A percentile compares a stretch with the other conserved stretches of the same genome.
These are phyloP conservation scores for Cryptococcus deneoformans DNA, from an alignment of 1,284 basidiomycete genomes.

Conservation along the genomic window DNA sequence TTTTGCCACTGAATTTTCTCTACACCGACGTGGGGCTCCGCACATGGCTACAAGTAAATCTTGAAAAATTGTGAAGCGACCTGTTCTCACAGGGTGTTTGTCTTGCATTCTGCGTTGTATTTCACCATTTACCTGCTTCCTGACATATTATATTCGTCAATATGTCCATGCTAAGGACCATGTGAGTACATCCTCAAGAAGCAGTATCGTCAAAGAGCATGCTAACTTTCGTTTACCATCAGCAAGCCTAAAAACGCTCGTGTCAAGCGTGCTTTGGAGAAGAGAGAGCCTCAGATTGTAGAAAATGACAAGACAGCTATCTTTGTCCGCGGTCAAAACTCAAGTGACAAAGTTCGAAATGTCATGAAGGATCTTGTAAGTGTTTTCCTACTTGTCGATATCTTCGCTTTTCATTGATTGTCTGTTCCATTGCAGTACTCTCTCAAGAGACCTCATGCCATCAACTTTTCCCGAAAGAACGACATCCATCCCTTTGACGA, in stretches of 20 bases:
- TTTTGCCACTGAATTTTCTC: neutral
- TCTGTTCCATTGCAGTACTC: constrained; percentile 62
- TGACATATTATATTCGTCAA: constrained; percentile 9
- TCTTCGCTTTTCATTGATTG: no score
- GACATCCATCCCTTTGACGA: constrained; percentile 88
- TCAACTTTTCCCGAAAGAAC: constrained; percentile 96
- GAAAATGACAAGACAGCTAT: constrained; percentile 81
- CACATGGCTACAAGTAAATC: no score
- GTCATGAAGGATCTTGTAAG: constrained; percentile 87
- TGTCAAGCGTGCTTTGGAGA: constrained; percentile 88
- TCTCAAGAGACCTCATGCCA: constrained; percentile 80
- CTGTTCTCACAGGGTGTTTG: neutral
- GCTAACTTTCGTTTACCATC: neutral
- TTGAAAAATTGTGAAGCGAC: neutral
- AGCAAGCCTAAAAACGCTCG: constrained; percentile 98
- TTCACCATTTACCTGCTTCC: neutral
- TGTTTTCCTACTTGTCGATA: constrained; percentile 10
- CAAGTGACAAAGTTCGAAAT: constrained; percentile 72
- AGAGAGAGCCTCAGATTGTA: constrained; percentile 81
- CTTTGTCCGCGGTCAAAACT: constrained; percentile 85
- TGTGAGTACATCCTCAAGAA: constrained; percentile 25
- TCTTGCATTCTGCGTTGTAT: neutral
- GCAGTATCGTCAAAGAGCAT: neutral
- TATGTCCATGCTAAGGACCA: constrained; percentile 49
- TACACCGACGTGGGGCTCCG: neutral